Conservation (phyloP, 257 asterid genomes). For the Solanum sitiens region DNA sequence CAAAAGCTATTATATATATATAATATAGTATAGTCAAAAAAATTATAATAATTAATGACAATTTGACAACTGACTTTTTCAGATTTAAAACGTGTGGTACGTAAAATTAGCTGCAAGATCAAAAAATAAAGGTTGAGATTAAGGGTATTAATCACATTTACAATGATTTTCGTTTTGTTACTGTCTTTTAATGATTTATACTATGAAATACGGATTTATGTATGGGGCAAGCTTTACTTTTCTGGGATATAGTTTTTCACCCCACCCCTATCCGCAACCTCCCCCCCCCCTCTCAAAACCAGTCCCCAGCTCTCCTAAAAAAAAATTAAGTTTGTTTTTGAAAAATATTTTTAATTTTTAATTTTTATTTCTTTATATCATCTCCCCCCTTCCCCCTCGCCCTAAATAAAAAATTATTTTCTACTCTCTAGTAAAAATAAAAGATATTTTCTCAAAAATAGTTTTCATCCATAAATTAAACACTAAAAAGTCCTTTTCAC, state of each 20-base stretch:
- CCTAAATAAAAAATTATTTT: too few species aligned
- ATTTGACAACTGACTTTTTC: neutral
- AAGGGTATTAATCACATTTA: neutral
- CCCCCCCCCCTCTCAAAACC: too few species aligned
- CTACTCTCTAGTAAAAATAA: too few species aligned
- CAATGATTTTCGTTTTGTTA: neutral
- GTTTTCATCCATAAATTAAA: too few species aligned
- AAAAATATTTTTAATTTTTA: too few species aligned
- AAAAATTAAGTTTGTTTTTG: too few species aligned
- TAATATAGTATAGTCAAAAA: neutral
- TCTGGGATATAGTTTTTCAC: neutral
- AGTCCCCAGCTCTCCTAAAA: fast-evolving
- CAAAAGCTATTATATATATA: neutral
- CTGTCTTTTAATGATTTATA: neutral
- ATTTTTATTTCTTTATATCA: too few species aligned
- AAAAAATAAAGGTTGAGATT: neutral
- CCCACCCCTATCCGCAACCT: too few species aligned
- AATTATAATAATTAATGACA: neutral
- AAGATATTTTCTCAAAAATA: too few species aligned
- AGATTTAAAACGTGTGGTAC: neutral
- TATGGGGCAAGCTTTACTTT: neutral
- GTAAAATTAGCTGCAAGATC: neutral
- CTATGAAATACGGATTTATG: neutral
- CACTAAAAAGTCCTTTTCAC: too few species aligned
- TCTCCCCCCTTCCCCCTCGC: too few species aligned